Percentiles rank a stretch among this genome's conserved stretches.
phyloP scores from a whole-genome alignment of 164 flowering plant species.

The Stephania yunnanensis region DNA sequence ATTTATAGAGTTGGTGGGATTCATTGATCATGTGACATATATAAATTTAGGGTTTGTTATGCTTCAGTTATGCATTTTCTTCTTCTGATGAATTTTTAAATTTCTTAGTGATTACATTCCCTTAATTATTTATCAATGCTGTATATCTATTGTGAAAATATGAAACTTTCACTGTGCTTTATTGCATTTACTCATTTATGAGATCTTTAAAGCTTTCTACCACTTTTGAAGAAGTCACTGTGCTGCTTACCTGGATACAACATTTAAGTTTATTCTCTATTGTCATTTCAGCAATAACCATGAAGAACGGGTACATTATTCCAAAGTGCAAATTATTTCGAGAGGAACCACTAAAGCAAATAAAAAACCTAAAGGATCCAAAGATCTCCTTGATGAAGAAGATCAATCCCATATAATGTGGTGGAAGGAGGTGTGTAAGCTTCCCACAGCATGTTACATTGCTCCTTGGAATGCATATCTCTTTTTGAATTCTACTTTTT shows the following conservation, averaged over 20 bases:
- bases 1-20: not conserved
- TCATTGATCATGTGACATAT: not conserved
- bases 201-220: not conserved
- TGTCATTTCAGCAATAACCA: slow-evolving; percentile 15
- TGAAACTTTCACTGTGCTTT: not conserved
- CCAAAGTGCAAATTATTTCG: slow-evolving; percentile 29
- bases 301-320: slow-evolving; percentile 24
- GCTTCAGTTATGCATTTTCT: not conserved
- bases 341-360: slow-evolving; percentile 31
- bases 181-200: not conserved
- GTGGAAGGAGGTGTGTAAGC: slow-evolving; percentile 84
- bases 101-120: not conserved
- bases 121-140: not conserved
- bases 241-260: not conserved
- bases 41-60: not conserved
- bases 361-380: slow-evolving; percentile 40
- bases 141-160: not conserved
- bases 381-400: slow-evolving; percentile 39
- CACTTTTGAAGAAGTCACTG: not conserved
- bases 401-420: slow-evolving; percentile 61
- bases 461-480: not conserved
- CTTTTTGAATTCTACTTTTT: not conserved
- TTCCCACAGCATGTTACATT: not conserved
- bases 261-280: not conserved
- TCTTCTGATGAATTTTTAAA: not conserved